These are phyloP conservation scores for Microascus cirrosus DNA, from an alignment of 2,329 filamentous ascomycete genomes.

Conservation along the genomic window DNA sequence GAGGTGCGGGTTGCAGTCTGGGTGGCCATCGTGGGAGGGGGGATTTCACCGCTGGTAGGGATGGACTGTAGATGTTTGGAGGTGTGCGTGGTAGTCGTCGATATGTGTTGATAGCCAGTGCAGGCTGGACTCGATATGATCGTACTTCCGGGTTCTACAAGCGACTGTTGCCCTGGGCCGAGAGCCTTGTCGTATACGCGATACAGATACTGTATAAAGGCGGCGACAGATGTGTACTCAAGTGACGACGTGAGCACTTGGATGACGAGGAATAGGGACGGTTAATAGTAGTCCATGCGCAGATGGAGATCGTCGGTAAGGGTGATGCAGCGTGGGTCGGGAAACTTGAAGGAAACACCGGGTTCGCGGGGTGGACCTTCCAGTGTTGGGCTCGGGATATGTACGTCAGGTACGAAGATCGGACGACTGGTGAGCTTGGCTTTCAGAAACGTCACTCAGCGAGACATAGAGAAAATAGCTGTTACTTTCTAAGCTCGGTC, in stretches of 20 bases:
- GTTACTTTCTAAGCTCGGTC: too few relatives aligned
- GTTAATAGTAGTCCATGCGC: neutral
- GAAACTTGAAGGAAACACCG: too few relatives aligned
- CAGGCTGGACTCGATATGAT: too few relatives aligned
- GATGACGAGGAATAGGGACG: neutral
- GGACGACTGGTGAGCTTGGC: too few relatives aligned
- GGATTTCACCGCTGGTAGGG: constrained; percentile 30
- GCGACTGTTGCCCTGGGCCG: neutral
- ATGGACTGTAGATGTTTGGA: neutral
- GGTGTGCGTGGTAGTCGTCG: constrained; percentile 18
- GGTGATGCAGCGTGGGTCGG: too few relatives aligned
- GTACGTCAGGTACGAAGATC: too few relatives aligned
- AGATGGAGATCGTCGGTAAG: too few relatives aligned
- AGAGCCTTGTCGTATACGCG: neutral
- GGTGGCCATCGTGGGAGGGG: constrained; percentile 51
- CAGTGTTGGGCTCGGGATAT: too few relatives aligned
- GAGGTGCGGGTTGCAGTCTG: constrained; percentile 29
- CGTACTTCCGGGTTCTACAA: too few relatives aligned
- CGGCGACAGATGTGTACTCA: neutral
- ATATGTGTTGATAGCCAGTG: constrained; percentile 27
- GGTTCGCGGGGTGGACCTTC: too few relatives aligned
- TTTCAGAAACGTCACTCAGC: too few relatives aligned
- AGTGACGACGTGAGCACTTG: neutral
- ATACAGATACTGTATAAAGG: neutral
- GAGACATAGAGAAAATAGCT: too few relatives aligned